Base-by-base conservation (phyloP, 2,329 filamentous ascomycete species). In the Colletotrichum spinosum region DNA sequence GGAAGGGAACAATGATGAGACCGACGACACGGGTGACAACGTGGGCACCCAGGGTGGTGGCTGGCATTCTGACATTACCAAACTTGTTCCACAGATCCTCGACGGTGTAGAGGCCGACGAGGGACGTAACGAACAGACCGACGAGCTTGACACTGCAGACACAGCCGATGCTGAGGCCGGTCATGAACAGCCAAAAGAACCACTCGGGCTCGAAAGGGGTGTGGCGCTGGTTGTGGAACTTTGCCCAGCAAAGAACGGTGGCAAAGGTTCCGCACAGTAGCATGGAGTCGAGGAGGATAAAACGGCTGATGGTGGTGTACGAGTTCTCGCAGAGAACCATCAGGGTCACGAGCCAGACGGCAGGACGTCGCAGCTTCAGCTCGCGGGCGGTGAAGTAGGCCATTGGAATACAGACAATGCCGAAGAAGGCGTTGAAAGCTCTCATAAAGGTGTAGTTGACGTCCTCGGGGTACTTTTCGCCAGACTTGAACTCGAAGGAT, bases 311-410 rank as follows among this genome's bases (percentile, higher is more conserved):
- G 38, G 97, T 98, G 53, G 96, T 97, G 83, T 98, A 99, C 55
- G 96, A 98, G 84, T 99, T 99, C 80, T 99, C 96, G 83, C 94
- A 99, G 46, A 99, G 88, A 49, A 99, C 94, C 93, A 97, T 97
- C 72, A 98, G 83, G 17, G 94, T 96, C 64, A 98, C 90, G 62
- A 99, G 86, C 96, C 96, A 99, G 71, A 97, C 93, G 54, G 94
- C 92, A 46, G 93, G 90, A 70, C 92, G 89, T 75, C 89, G 90
- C 76, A 98, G 90, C 76, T 94, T 92, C 73, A 99, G 83, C 79
- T 97, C 94, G 74, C 91, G 92, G 39, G 95, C 95, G 42, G 96
- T 99, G 78, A 88, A 98, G 83, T 98, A 99, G 61, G 96, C 95
- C 79, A 99, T 82, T 15, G 96, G 96, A 51, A 99, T 90, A 75